Evolutionary conservation across 331 rosid species (phyloP).

Genomic region (Malus hybrid): DNA sequence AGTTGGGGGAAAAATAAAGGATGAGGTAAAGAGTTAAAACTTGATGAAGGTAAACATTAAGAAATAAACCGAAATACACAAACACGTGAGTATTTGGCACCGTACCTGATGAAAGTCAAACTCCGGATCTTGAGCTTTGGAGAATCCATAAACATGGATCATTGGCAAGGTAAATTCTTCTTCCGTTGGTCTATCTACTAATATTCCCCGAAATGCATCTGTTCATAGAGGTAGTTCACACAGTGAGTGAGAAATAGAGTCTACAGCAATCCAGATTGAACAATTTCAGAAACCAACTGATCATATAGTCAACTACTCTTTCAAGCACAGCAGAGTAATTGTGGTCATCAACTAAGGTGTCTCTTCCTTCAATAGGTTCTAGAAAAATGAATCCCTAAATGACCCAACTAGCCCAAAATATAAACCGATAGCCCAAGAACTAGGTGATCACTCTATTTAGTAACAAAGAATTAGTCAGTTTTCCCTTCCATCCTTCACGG

Average conservation of each 20-base stretch:
- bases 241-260: neutral
- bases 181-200: slow-evolving; percentile 37
- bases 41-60: neutral
- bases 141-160: slow-evolving; percentile 92
- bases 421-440: no score
- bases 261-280: no score
- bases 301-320: no score
- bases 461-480: no score
- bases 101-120: slow-evolving; percentile 79
- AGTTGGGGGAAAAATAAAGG: neutral
- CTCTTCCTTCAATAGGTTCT: no score
- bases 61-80: neutral
- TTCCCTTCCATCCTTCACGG: neutral
- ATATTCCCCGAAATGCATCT: slow-evolving; percentile 69
- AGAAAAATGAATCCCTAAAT: no score
- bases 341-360: no score
- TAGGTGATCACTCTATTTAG: no score
- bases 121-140: slow-evolving; percentile 93
- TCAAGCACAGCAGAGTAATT: no score
- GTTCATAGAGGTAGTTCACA: slow-evolving; percentile 6
- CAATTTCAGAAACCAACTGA: no score
- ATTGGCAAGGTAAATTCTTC: slow-evolving; percentile 41
- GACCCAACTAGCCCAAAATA: no score
- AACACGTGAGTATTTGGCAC: neutral
- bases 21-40: neutral